Conservation (phyloP, 2,329 filamentous ascomycete genomes). For the Colletotrichum karsti region DNA sequence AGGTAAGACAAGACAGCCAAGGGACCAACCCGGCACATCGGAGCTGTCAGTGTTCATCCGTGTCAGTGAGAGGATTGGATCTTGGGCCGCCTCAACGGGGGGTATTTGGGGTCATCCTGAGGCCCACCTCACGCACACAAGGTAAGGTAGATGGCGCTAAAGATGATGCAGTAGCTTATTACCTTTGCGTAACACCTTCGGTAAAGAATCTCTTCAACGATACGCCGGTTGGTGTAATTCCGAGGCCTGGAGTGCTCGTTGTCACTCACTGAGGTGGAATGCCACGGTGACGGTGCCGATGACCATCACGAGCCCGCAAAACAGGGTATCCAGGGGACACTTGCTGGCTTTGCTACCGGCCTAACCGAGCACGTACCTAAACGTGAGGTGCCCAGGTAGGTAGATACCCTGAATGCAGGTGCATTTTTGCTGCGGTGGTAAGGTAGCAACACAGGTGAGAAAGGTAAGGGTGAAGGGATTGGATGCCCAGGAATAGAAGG, state of each 20-base stretch:
- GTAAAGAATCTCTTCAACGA: constrained; percentile 9
- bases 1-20: not conserved
- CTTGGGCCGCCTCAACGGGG: not conserved
- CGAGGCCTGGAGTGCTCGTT: not conserved
- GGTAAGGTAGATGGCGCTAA: constrained; percentile 22
- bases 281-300: constrained; percentile 9
- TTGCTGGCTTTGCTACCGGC: constrained; percentile 3
- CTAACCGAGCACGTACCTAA: constrained; percentile 12
- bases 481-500: not conserved
- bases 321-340: not conserved
- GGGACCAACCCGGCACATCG: not conserved
- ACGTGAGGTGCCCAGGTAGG: not conserved
- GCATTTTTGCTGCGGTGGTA: not conserved
- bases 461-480: not conserved
- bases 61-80: constrained; percentile 1
- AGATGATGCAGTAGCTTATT: not conserved
- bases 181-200: not conserved
- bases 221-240: not conserved
- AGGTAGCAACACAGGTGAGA: not conserved
- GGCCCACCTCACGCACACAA: constrained; percentile 20
- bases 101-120: constrained; percentile 1
- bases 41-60: constrained; percentile 16
- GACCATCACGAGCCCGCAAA: not conserved
- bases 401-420: not conserved
- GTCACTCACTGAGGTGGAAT: constrained; percentile 1